A percentile compares a stretch with the other conserved stretches of the same genome.
Conservation (phyloP, 371 early-diverging fungal genomes). For the Basidiobolus meristosporus region DNA sequence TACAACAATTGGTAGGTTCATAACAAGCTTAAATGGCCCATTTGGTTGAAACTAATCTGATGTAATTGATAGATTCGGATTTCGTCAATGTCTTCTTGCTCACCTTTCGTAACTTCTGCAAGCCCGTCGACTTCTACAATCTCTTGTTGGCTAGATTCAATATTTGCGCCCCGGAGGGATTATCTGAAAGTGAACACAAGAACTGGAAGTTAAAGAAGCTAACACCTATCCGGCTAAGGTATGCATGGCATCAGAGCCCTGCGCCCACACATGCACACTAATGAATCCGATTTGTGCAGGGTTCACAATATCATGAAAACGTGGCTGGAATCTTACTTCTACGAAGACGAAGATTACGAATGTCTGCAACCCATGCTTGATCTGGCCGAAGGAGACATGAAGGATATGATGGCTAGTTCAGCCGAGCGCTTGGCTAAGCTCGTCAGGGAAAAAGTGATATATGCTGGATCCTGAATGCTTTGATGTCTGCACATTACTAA, state of each 20-base stretch:
- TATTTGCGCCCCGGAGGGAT: slow-evolving; percentile 38
- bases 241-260: too few relatives aligned
- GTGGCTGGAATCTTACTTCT: slow-evolving; percentile 27
- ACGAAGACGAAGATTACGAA: slow-evolving; percentile 33
- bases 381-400: slow-evolving; percentile 54
- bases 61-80: slow-evolving; percentile 27
- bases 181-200: slow-evolving; percentile 32
- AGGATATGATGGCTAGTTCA: slow-evolving; percentile 39
- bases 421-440: slow-evolving; percentile 46
- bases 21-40: too few relatives aligned
- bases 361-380: slow-evolving; percentile 55
- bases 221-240: slow-evolving; percentile 18
- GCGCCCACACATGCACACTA: too few relatives aligned
- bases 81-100: slow-evolving; percentile 71
- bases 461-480: too few relatives aligned
- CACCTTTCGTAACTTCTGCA: slow-evolving; percentile 68
- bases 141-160: slow-evolving; percentile 43
- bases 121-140: slow-evolving; percentile 42
- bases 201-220: slow-evolving; percentile 68
- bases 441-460: too few relatives aligned
- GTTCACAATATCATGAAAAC: slow-evolving; percentile 23
- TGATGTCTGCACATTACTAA: too few relatives aligned
- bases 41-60: not conserved
- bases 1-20: slow-evolving; percentile 7
- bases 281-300: too few relatives aligned